Evolutionary conservation across 2,329 filamentous ascomycete species (phyloP).

Genomic region (Akanthomyces lecanii): DNA sequence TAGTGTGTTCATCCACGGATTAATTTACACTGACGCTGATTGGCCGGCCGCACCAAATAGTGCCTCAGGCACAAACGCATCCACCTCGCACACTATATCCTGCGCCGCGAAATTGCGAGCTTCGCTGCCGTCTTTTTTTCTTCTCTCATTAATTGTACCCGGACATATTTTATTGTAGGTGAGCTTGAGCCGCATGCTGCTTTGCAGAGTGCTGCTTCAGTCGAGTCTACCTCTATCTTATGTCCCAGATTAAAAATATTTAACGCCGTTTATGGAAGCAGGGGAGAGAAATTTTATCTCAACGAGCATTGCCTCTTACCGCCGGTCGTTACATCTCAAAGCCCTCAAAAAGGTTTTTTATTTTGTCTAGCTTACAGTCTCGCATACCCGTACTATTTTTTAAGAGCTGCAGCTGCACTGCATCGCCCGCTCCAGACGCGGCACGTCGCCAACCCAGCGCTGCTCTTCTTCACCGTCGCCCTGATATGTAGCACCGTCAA

Average conservation of each 20-base stretch:
- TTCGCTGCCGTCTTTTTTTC: slow-evolving; percentile 33
- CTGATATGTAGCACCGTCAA: slow-evolving; percentile 46
- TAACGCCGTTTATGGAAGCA: slow-evolving; percentile 69
- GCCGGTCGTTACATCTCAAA: slow-evolving; percentile 62
- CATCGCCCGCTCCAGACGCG: slow-evolving; percentile 70
- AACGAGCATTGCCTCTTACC: slow-evolving; percentile 66
- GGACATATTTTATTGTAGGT: slow-evolving; percentile 70
- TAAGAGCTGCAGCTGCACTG: slow-evolving; percentile 95
- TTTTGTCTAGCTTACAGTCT: slow-evolving; percentile 1
- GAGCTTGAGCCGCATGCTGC: slow-evolving; percentile 50
- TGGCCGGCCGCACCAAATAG: slow-evolving; percentile 28
- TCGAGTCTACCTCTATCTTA: slow-evolving; percentile 71
- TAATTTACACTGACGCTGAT: slow-evolving; percentile 43
- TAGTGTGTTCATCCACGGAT: slow-evolving; percentile 32
- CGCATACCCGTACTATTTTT: background rate
- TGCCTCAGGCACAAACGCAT: slow-evolving; percentile 36
- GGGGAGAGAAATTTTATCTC: slow-evolving; percentile 55
- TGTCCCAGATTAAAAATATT: slow-evolving; percentile 54
- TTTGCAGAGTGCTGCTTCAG: slow-evolving; percentile 39
- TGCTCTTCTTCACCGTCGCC: slow-evolving; percentile 70
- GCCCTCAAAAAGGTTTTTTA: background rate
- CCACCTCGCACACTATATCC: slow-evolving; percentile 17
- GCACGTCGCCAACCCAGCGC: slow-evolving; percentile 82
- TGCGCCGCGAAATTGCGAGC: slow-evolving; percentile 10
- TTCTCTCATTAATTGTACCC: slow-evolving; percentile 56